Evolutionary conservation across 768 basidiomycete species (phyloP), one percentile per base, ranked within the genome.

Genomic region (Fomitopsis pulvina): DNA sequence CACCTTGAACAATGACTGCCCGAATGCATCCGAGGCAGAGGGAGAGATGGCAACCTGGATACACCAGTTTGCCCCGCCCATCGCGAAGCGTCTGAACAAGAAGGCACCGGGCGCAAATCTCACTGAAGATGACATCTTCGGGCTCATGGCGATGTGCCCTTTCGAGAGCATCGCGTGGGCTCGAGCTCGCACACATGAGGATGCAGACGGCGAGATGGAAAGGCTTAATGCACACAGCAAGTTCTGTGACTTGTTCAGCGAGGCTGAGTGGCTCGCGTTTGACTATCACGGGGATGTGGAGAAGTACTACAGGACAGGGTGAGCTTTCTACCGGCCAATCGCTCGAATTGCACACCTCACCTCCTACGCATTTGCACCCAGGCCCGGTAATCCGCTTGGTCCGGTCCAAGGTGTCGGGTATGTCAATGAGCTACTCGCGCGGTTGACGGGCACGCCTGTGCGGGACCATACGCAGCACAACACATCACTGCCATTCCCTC

Each of bases 341-440:
- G n/a, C n/a, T n/a, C n/a, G n/a, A n/a, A n/a, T n/a, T n/a, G n/a
- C n/a, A n/a, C n/a, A 24, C n/a, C 8, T 45, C 6, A 28, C 22
- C 25, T 4, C 45, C 21, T 9, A 27, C 18, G 2, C 21, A 26
- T 20, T 3, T 49, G 45, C 42, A 10, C n/a, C 16, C 52, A 87
- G 85, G 20, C 77, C 87, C 51, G 88, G 89, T 2, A 79, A 81
- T 52, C 54, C 63, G 1, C 70, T 92, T 1, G 89, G 90, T 1
- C 82, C 71, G 4, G 79, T 90, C 4, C 87, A 89, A 62, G 89
- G 90, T 25, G 83, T 92, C 4, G 92, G 92, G 5, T 95, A 87
- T 62, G 72, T 87, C 59, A 92, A 92, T 61, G 92, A 94, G 67
- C 77, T 95, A 16, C 63, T 94, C 20, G 87, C 89, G 0, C 80